Conservation (phyloP, 164 flowering plant genomes). For the Warburgia ugandensis region DNA sequence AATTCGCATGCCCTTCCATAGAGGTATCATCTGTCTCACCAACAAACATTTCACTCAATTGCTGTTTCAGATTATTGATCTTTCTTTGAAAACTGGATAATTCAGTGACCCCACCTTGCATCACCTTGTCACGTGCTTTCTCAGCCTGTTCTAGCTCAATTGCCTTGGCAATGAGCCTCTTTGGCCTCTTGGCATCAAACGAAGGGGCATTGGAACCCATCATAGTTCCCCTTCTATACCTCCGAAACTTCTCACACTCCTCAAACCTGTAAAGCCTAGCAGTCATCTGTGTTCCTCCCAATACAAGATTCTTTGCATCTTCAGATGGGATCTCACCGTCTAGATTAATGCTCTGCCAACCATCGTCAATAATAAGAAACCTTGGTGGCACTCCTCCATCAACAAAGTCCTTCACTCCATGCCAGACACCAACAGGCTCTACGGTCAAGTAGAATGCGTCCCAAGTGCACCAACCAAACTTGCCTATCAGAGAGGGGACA, state of each 20-base stretch:
- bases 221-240: constrained; percentile 47
- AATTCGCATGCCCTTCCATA: constrained; percentile 6
- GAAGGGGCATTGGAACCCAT: constrained; percentile 32
- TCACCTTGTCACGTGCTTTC: constrained; percentile 38
- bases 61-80: constrained; percentile 29
- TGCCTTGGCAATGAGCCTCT: constrained; percentile 57
- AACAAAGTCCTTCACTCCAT: constrained; percentile 55
- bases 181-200: constrained; percentile 50
- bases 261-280: constrained; percentile 59
- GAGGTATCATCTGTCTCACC: constrained; percentile 12
- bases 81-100: constrained; percentile 28
- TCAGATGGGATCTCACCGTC: constrained; percentile 43
- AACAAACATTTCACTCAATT: constrained; percentile 35
- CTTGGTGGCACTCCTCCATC: constrained; percentile 57
- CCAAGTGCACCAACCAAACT: constrained; percentile 95
- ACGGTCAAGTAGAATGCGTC: constrained; percentile 78
- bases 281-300: constrained; percentile 82
- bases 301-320: constrained; percentile 62
- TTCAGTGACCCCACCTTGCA: constrained; percentile 34
- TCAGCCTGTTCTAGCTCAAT: constrained; percentile 60
- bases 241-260: constrained; percentile 61
- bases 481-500: constrained; percentile 45
- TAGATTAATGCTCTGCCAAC: constrained; percentile 72
- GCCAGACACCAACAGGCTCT: constrained; percentile 65
- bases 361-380: constrained; percentile 79